phyloP scores from a whole-genome alignment of 192 early-diverging fungal genomes.

The Piromyces finnis region DNA sequence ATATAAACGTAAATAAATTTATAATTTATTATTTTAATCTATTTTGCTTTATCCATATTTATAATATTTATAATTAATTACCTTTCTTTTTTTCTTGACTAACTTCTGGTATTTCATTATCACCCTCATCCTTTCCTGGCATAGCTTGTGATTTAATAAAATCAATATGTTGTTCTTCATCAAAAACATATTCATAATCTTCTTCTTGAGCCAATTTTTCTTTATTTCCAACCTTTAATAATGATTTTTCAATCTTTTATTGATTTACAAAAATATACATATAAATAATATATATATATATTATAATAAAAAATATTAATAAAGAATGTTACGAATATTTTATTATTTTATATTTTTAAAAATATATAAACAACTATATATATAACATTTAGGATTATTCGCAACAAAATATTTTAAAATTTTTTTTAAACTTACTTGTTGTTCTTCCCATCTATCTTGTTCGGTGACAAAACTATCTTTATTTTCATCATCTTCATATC shows the following conservation, averaged over 20 bases:
- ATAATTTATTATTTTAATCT: slow-evolving; percentile 54
- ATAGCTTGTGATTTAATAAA: slow-evolving; percentile 65
- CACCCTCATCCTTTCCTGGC: slow-evolving; percentile 25
- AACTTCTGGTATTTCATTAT: slow-evolving; percentile 15
- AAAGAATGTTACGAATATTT: too few relatives aligned
- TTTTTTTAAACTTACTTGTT: slow-evolving; percentile 60
- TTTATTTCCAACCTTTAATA: slow-evolving; percentile 28
- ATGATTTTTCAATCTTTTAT: slow-evolving; percentile 16
- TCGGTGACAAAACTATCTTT: slow-evolving; percentile 53
- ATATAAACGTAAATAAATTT: slow-evolving; percentile 8
- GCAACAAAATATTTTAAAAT: too few relatives aligned
- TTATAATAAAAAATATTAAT: too few relatives aligned
- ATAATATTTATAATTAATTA: too few relatives aligned
- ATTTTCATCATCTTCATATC: slow-evolving; percentile 65
- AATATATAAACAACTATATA: too few relatives aligned
- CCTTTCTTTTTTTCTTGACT: slow-evolving; percentile 24
- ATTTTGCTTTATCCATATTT: too few relatives aligned
- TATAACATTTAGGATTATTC: too few relatives aligned
- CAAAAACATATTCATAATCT: slow-evolving; percentile 87
- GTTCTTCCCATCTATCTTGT: slow-evolving; percentile 84
- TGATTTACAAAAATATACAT: too few relatives aligned
- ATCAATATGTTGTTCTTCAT: slow-evolving; percentile 68
- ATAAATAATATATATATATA: too few relatives aligned
- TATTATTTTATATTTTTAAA: too few relatives aligned
- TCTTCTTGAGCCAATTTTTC: slow-evolving; percentile 8